Evolutionary conservation across 345 rosid species (phyloP), one percentile per base, ranked within the genome.

Genomic region (Melaleuca quinquenervia): DNA sequence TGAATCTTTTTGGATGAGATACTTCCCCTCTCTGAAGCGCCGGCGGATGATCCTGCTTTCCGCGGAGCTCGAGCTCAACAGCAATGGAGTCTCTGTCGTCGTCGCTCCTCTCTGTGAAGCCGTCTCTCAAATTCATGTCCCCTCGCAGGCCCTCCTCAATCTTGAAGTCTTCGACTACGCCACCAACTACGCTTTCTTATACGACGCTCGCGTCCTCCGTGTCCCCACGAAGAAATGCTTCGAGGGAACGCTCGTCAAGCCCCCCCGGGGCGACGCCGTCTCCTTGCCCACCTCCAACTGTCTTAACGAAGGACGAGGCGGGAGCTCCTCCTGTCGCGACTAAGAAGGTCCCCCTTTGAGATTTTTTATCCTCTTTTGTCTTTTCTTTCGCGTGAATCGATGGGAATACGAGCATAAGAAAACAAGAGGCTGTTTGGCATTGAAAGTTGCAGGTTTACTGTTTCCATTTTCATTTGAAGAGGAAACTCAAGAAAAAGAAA

Each of bases 331-430:
- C 88, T 58, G 82, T 88, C 41, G 88, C 89, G 84, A 80, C 91
- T 83, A 96, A 95, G 85, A 95, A 93, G 96, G 97, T 93, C 10
- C 64, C 9, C 48, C 9, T 9, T 10, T 1, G 0, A 41, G 13
- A 29, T 26, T 62, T 50, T 22, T 80, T 52, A 18, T 36, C 41
- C 52, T 27, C 10, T 32, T 49, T 84, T 60, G 29, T 82, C 88
- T 54, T 29, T 87, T 88, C 21, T 78, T 1, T 56, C 76, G 15
- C 36, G 48, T n/a, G 1, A 27, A 52, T 26, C 52, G 62, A 26
- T 84, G 80, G 80, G 48, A 36, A 70, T 18, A 2, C 24, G 80
- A 9, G 24, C 48, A 18, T 10, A 41, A 2, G 80, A 41, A 21
- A 5, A 22, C 10, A 45, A 62, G 76, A 22, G 27, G 60, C 60